Evolutionary conservation across 2,329 filamentous ascomycete genomes (phyloP), one percentile per base, ranked within the genome.

Genomic region (Paracoccidioides lutzii): DNA sequence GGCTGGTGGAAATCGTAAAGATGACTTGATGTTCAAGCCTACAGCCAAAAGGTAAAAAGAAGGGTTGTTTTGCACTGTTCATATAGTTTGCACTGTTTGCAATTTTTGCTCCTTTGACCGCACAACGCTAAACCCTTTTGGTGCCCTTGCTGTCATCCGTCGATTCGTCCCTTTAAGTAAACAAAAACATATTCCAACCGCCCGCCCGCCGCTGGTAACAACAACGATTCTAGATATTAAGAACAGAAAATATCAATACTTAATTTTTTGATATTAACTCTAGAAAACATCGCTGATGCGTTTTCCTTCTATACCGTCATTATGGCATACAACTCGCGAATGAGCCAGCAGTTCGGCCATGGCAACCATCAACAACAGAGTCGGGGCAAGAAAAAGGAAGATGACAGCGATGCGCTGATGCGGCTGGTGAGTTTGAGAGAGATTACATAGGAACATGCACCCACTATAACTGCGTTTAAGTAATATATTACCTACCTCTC

Each of bases 381-480:
- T 59, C 70, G 74, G 41, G 69, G 68, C 30, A 78, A 75, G 63
- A 79, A 78, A 66, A 80, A 79, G 67, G 77, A 80, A 60, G 77
- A 79, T 59, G 78, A 81, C 30, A 78, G 75, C 58, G 78, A 80
- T 69, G 76, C 77, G 46, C 74, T 80, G 62, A 80, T 81, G 76
- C 76, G 77, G 63, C 69, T 81, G 69, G 78, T 80, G 60, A 66
- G 71, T 63, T 22, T 22, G 22, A 22, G 22, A 22, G 22, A 22
- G 22, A 22, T 22, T 22, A 22, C 22, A 22, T 2, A 22, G 53
- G 12, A 35, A 8, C 6, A 15, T 32, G 37, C 12, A 43, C 4
- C 4, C n/a, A 15, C 15, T 49, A 35, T 49, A 52, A 6, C 42
- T 15, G 42, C n/a, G 22, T 22, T 22, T 1, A 22, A 10, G 14